Percentiles rank a stretch among this genome's conserved stretches.
Conservation (phyloP, 2,329 filamentous ascomycete genomes). For the Sphaerulina musiva region DNA sequence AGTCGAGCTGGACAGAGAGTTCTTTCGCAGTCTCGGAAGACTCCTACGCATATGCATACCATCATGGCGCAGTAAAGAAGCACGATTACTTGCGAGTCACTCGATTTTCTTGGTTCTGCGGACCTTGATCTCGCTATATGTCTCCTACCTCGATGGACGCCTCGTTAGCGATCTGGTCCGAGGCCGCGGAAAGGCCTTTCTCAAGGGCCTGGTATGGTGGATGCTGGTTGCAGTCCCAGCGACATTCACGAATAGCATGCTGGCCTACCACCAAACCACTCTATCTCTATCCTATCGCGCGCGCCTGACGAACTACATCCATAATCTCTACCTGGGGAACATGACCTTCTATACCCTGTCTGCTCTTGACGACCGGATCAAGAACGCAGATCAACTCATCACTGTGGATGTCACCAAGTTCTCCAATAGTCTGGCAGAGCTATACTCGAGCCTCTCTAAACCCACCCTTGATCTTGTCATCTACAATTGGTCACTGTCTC, state of each 20-base stretch:
- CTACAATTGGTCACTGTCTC: constrained; percentile 89
- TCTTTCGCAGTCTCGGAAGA: constrained; percentile 68
- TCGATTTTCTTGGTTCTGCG: constrained; percentile 86
- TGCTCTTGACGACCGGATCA: constrained; percentile 91
- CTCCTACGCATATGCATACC: constrained; percentile 84
- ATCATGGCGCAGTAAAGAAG: constrained; percentile 81
- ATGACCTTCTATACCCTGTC: constrained; percentile 97
- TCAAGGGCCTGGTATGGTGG: constrained; percentile 90
- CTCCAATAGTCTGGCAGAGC: constrained; percentile 85
- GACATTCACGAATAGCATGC: constrained; percentile 95
- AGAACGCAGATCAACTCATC: constrained; percentile 96
- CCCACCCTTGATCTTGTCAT: constrained; percentile 92
- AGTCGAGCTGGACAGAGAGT: constrained; percentile 87
- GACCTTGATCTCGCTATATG: constrained; percentile 84
- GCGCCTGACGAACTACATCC: constrained; percentile 86
- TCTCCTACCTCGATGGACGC: constrained; percentile 89
- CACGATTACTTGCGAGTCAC: constrained; percentile 78
- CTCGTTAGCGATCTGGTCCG: constrained; percentile 88
- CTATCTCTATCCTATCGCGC: constrained; percentile 89
- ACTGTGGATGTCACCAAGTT: constrained; percentile 96
- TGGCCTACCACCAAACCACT: constrained; percentile 95
- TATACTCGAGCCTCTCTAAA: constrained; percentile 95
- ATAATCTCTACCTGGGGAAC: constrained; percentile 92
- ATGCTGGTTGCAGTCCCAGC: constrained; percentile 95
- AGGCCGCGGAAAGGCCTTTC: constrained; percentile 82